Percentiles rank a stretch among this genome's conserved stretches.
Conservation (phyloP, 1,139 yeast species). For the Taphrina flavorubra region DNA sequence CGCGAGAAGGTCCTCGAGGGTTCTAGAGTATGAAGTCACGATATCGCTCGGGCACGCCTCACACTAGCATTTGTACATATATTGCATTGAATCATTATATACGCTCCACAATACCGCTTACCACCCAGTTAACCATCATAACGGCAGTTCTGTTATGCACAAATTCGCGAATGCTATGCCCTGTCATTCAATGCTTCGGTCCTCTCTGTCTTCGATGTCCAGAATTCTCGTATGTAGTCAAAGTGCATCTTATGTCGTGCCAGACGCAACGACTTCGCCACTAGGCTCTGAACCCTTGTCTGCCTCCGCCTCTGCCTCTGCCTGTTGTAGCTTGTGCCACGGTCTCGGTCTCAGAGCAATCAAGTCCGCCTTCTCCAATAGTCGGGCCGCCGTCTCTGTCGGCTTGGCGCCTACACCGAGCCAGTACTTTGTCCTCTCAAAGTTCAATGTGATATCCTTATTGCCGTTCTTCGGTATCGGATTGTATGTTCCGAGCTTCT, state of each 20-base stretch:
- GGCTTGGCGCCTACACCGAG: slow-evolving; percentile 98
- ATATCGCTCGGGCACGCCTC: not conserved
- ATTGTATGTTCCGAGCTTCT: slow-evolving; percentile 91
- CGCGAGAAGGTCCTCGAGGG: slow-evolving; percentile 37
- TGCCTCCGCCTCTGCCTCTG: slow-evolving; percentile 1
- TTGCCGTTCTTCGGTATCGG: slow-evolving; percentile 78
- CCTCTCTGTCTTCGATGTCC: no score
- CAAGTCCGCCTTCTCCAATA: slow-evolving; percentile 72
- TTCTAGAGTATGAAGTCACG: slow-evolving; percentile 17
- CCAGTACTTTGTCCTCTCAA: slow-evolving; percentile 95
- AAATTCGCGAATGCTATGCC: not conserved
- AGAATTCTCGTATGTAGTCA: no score
- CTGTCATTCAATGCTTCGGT: not conserved
- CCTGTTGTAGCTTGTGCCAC: slow-evolving; percentile 7
- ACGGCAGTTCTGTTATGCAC: not conserved
- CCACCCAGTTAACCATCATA: no score
- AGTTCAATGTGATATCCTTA: slow-evolving; percentile 82
- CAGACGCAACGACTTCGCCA: slow-evolving; percentile 4
- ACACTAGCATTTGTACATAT: slow-evolving; percentile 15
- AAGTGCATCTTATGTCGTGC: not conserved
- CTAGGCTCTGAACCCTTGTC: not conserved
- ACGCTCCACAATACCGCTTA: not conserved
- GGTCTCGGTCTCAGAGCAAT: slow-evolving; percentile 7
- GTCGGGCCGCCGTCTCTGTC: slow-evolving; percentile 75
- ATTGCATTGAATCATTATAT: not conserved